Evolutionary conservation across 2,329 filamentous ascomycete species (phyloP).

Genomic region (Talaromyces piceae): DNA sequence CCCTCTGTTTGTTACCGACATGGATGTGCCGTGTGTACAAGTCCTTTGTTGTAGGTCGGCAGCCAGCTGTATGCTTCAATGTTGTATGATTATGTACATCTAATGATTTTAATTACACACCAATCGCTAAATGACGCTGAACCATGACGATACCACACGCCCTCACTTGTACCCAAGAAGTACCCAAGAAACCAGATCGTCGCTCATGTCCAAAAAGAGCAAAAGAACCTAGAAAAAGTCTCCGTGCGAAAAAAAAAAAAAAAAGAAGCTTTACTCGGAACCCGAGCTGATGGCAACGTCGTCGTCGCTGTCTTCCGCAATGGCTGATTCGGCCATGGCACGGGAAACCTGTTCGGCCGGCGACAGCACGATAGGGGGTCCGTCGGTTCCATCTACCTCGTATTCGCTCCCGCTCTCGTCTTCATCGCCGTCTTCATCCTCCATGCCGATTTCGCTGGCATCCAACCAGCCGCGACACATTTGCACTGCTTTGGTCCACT

Average conservation of each 20-base stretch:
- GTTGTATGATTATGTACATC: background rate
- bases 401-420: background rate
- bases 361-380: background rate
- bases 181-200: background rate
- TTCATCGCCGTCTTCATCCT: conserved; percentile 8
- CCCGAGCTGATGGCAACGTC: background rate
- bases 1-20: too few species aligned
- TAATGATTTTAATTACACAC: background rate
- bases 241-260: too few species aligned
- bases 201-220: background rate
- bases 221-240: background rate
- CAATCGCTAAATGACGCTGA: background rate
- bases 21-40: too few species aligned
- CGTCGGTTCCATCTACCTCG: background rate
- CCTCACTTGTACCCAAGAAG: background rate
- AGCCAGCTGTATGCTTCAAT: background rate
- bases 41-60: too few species aligned
- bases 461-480: conserved; percentile 67
- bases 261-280: background rate
- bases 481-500: conserved; percentile 69
- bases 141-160: background rate
- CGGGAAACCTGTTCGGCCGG: background rate
- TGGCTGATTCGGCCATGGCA: background rate
- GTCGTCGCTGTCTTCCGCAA: background rate
- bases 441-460: conserved; percentile 18